Base-by-base conservation (phyloP, 2,329 filamentous ascomycete genomes). In the Ophiostoma pallidulum region DNA sequence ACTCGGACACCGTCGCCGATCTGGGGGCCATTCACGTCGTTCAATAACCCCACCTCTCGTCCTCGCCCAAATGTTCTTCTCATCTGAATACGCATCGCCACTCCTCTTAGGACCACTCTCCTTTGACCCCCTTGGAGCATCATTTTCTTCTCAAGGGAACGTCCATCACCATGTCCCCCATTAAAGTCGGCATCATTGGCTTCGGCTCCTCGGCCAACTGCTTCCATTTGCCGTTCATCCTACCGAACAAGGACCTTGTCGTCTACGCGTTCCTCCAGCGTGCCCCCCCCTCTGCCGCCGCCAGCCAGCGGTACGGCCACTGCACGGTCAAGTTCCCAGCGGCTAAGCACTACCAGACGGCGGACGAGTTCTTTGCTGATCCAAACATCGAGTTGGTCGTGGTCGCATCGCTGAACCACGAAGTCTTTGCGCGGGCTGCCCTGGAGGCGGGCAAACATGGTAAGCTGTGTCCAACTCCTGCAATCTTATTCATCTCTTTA, bases 311-410 rank as follows among this genome's bases (percentile, higher is more conserved):
- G 12, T 60, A 63, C 31, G 66, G 63, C 0, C 70, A 74, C 54
- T 74, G 70, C 57, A 72, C 68, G 0, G 57, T 70, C n/a, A 70
- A 74, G 54, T 68, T 66, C 39, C 70, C 72, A 0, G 45, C 60
- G 9, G 63, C 65, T 55, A 80, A 76, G 60, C 70, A 75, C 57
- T 82, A 81, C 64, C 68, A 71, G 13, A 76, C 71, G 1, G 63
- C 72, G 0, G 73, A 81, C 13, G 73, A 78, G 2, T 68, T 84
- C 59, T 72, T 83, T 53, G 67, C 72, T 48, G 80, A 84, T 57
- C 45, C 66, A 0, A 65, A 64, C 0, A 72, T 84, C 18, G 74
- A 83, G 51, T 66, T 85, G 2, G 77, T 85, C 2, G 66, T 83
- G 26, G 66, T 86, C 22, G 77, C 75, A 12, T 80, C 75, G 2